phyloP scores from a whole-genome alignment of 768 basidiomycete species.

The Suillus clintonianus region DNA sequence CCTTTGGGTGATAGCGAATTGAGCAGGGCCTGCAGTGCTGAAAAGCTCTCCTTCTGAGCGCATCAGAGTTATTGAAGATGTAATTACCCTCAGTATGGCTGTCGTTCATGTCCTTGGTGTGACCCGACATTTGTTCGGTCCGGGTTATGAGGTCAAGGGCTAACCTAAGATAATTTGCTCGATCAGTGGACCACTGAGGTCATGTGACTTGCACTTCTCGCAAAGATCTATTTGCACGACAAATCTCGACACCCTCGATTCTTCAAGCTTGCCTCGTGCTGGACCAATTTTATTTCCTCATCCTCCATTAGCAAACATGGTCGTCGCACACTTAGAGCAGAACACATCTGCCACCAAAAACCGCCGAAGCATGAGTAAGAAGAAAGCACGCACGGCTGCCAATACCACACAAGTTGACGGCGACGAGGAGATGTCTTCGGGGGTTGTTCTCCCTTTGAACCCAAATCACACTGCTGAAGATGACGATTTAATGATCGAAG shows the following conservation, averaged over 20 bases:
- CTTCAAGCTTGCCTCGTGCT: background rate
- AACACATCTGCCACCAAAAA: slow-evolving; percentile 39
- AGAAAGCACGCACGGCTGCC: slow-evolving; percentile 23
- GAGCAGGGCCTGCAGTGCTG: slow-evolving; percentile 43
- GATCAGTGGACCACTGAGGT: background rate
- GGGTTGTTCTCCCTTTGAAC: slow-evolving; percentile 11
- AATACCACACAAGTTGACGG: slow-evolving; percentile 16
- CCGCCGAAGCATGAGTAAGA: slow-evolving; percentile 46
- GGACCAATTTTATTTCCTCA: background rate
- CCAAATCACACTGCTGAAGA: slow-evolving; percentile 39
- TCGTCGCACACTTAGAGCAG: slow-evolving; percentile 39
- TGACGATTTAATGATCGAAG: slow-evolving; percentile 65
- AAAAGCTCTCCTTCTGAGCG: slow-evolving; percentile 13
- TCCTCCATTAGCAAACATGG: slow-evolving; percentile 33
- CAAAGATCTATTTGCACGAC: background rate
- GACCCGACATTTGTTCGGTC: slow-evolving; percentile 10
- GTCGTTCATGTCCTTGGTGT: slow-evolving; percentile 28
- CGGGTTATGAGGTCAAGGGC: background rate
- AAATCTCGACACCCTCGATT: background rate
- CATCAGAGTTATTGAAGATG: background rate
- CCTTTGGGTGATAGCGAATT: slow-evolving; percentile 33
- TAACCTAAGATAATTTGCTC: background rate
- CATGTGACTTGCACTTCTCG: slow-evolving; percentile 18
- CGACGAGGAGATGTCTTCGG: slow-evolving; percentile 35
- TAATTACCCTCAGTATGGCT: slow-evolving; percentile 38